These are phyloP conservation scores for Cutaneotrichosporon sp. DNA, from an alignment of 1,284 basidiomycete species.

Conservation along the genomic window DNA sequence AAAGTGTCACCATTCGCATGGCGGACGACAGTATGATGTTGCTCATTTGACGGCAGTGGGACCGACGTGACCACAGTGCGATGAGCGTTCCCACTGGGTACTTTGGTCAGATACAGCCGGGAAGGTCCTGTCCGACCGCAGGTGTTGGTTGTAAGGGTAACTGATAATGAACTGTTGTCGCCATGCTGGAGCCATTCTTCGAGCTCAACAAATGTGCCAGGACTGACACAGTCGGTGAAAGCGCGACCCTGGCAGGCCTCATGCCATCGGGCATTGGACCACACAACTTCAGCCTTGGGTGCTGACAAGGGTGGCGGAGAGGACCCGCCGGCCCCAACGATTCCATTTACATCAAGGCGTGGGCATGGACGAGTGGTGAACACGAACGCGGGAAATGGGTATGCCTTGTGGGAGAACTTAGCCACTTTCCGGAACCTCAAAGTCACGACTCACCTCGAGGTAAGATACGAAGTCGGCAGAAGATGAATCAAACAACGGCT, in stretches of 20 bases:
- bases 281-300: constrained; percentile 10
- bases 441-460: too few relatives aligned
- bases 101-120: background rate
- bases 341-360: background rate
- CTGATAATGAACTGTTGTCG: background rate
- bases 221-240: constrained; percentile 22
- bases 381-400: constrained; percentile 34
- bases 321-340: background rate
- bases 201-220: constrained; percentile 13
- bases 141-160: background rate
- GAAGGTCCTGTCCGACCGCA: background rate
- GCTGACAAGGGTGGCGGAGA: background rate
- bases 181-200: constrained; percentile 30
- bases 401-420: constrained; percentile 18
- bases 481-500: too few relatives aligned
- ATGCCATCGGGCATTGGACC: constrained; percentile 31
- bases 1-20: background rate
- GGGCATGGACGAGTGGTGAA: constrained; percentile 1
- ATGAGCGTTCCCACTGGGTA: background rate
- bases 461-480: too few relatives aligned
- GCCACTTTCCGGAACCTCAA: too few relatives aligned
- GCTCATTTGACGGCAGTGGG: constrained; percentile 4
- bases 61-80: background rate
- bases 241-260: constrained; percentile 19
- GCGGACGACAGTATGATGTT: background rate